These are phyloP conservation scores for Yarrowia sp. DNA, from an alignment of 805 yeast genomes.

Conservation along the genomic window DNA sequence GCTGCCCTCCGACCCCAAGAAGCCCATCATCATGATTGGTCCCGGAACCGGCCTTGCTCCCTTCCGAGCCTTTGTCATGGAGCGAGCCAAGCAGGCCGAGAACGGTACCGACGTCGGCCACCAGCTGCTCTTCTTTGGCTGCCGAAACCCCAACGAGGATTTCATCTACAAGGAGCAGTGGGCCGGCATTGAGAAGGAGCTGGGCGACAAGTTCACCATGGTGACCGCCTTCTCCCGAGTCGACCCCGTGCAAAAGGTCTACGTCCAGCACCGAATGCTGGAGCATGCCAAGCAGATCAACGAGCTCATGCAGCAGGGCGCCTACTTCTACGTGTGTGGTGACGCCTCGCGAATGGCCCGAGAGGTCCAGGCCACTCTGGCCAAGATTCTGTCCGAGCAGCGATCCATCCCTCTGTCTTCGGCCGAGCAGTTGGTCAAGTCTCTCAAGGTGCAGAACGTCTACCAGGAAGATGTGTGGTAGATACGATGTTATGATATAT, in stretches of 20 bases:
- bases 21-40: conserved; percentile 91
- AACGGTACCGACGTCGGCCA: conserved; percentile 69
- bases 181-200: conserved; percentile 49
- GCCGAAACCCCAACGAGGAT: conserved; percentile 80
- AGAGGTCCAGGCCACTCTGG: conserved; percentile 79
- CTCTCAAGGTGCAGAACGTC: conserved; percentile 80
- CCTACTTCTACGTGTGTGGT: conserved; percentile 94
- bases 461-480: conserved; percentile 99
- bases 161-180: conserved; percentile 89
- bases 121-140: conserved; percentile 82
- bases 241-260: conserved; percentile 60
- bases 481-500: conserved; percentile 24
- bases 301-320: conserved; percentile 68
- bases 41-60: conserved; percentile 99
- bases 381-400: conserved; percentile 64
- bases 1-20: conserved; percentile 81
- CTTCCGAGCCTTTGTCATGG: conserved; percentile 92
- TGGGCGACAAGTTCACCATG: conserved; percentile 50
- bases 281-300: conserved; percentile 59
- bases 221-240: conserved; percentile 91
- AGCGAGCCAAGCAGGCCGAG: conserved; percentile 67
- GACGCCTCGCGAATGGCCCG: conserved; percentile 96
- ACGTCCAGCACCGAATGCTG: conserved; percentile 81
- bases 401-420: conserved; percentile 69
- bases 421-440: conserved; percentile 79